Evolutionary conservation across 164 flowering plant genomes (phyloP), one percentile per base, ranked within the genome.

Genomic region (Dillenia turbinata): DNA sequence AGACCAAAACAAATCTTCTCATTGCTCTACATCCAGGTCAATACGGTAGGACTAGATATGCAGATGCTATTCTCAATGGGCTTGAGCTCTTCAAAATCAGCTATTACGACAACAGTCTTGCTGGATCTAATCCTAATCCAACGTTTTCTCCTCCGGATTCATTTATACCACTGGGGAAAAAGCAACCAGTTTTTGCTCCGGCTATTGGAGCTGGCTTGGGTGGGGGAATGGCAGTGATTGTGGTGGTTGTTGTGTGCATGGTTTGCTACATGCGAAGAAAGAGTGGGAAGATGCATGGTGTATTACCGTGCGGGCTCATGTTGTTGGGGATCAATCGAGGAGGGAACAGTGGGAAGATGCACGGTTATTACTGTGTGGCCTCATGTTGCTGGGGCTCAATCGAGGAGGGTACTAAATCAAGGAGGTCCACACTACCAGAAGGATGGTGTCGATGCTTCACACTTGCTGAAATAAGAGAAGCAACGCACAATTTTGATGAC

Each of bases 61-160:
- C 59, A 12, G 70, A 81, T 57, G 79, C 75, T 4, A 59, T 78
- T 33, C 58, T 85, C 9, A 79, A 82, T 52, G 90, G 90, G 8
- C 1, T 81, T 11, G 90, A 85, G 69, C 66, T 85, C 44, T 77
- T 79, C 26, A 85, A 85, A 57, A 0, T 81, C 11, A 83, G 49
- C 63, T 17, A 60, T 33, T 13, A 54, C 0, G 48, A 68, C 13
- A 76, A 77, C 5, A 81, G 52, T 62, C 84, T 83, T 26, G 84
- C 77, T 1, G 82, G 77, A 6, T 62, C 49, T 14, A 72, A 75
- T 54, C 79, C 79, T 2, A 65, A 59, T 40, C 59, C 47, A 24
- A 47, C n/a, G n/a, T n/a, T n/a, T n/a, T 19, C 22, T 19, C 22
- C 22, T 19, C 22, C 22, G 22, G 22, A 19, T 19, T 19, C 22